A percentile compares a stretch with the other conserved stretches of the same genome.
Conservation (phyloP, 2,329 filamentous ascomycete genomes). For the Phaeosphaeriaceae sp. region DNA sequence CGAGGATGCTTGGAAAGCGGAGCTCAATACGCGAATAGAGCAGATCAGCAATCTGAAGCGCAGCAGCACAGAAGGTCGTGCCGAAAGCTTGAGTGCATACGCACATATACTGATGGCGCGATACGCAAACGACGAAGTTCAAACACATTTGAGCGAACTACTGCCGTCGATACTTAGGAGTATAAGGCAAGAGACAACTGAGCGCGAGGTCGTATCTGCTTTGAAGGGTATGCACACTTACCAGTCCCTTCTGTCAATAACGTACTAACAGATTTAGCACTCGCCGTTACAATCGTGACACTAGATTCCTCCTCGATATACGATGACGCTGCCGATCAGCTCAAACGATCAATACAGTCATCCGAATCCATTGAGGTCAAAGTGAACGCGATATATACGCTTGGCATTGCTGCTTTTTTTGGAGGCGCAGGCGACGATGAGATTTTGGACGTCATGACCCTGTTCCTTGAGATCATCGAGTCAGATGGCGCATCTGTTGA, state of each 20-base stretch:
- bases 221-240: slow-evolving; percentile 62
- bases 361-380: slow-evolving; percentile 71
- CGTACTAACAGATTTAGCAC: slow-evolving; percentile 53
- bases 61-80: slow-evolving; percentile 74
- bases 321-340: slow-evolving; percentile 62
- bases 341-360: slow-evolving; percentile 71
- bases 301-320: slow-evolving; percentile 71
- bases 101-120: slow-evolving; percentile 71
- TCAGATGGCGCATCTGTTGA: slow-evolving; percentile 78
- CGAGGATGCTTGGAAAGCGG: slow-evolving; percentile 65
- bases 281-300: slow-evolving; percentile 74
- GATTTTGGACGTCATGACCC: slow-evolving; percentile 75
- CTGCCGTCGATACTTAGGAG: slow-evolving; percentile 72
- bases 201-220: slow-evolving; percentile 73
- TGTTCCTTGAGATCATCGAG: slow-evolving; percentile 77
- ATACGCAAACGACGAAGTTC: slow-evolving; percentile 69
- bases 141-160: slow-evolving; percentile 66
- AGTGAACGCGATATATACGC: slow-evolving; percentile 73
- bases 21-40: slow-evolving; percentile 70
- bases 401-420: slow-evolving; percentile 76
- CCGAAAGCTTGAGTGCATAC: slow-evolving; percentile 68
- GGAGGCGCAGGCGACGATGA: slow-evolving; percentile 75
- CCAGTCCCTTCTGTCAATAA: background rate
- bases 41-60: slow-evolving; percentile 80
- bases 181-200: slow-evolving; percentile 71